phyloP scores from a whole-genome alignment of 257 asterid genomes.

The Striga asiatica region DNA sequence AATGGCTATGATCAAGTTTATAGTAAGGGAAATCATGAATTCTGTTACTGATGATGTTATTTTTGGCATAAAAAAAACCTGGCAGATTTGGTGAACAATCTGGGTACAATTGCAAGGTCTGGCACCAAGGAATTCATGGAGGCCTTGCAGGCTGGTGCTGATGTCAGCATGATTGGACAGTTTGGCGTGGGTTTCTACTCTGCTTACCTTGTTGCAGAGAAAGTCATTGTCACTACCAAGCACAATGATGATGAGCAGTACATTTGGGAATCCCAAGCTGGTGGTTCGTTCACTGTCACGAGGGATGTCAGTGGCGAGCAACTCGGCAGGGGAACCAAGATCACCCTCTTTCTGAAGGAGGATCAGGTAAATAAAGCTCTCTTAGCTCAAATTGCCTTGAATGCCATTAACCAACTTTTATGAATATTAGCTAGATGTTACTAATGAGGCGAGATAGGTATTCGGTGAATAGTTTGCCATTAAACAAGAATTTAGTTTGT shows the following conservation, averaged over 20 bases:
- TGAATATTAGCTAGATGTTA: too few relatives aligned
- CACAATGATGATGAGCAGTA: constrained; percentile 78
- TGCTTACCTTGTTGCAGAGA: constrained; percentile 74
- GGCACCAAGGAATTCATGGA: constrained; percentile 83
- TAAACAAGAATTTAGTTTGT: too few relatives aligned
- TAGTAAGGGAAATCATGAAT: not conserved
- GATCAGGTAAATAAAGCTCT: constrained; percentile 46
- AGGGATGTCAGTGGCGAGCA: constrained; percentile 60
- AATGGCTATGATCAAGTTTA: too few relatives aligned
- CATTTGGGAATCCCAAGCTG: constrained; percentile 78
- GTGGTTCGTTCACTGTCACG: constrained; percentile 67
- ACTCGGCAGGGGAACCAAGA: constrained; percentile 76
- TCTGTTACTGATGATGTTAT: not conserved
- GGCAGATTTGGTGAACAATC: constrained; percentile 68
- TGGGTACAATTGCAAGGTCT: constrained; percentile 78
- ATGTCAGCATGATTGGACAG: constrained; percentile 88
- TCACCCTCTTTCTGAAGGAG: constrained; percentile 66
- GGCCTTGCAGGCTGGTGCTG: constrained; percentile 84
- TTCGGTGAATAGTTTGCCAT: too few relatives aligned
- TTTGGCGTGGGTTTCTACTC: constrained; percentile 82
- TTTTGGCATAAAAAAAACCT: not conserved
- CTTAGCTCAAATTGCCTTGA: not conserved
- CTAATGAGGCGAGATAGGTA: too few relatives aligned
- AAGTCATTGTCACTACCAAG: constrained; percentile 59
- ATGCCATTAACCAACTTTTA: too few relatives aligned